Base-by-base conservation (phyloP, 768 basidiomycete species). In the Russula earlei region DNA sequence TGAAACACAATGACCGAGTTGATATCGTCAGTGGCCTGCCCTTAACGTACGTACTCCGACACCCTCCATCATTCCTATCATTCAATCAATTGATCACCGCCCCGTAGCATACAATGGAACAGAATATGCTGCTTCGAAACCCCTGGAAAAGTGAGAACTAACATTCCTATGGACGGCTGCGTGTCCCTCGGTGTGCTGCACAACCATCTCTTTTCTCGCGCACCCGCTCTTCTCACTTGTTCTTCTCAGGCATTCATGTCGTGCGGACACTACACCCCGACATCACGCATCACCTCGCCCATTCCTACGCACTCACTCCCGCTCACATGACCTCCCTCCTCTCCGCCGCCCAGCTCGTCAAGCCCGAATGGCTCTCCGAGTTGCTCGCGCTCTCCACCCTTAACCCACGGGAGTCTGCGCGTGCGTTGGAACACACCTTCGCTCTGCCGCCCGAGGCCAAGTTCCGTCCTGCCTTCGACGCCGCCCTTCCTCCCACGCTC, bases 331-430 rank as follows among this genome's bases (percentile, higher is more conserved):
- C 76, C 0, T 85, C 87, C 12, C 73, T 90, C 10, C 68, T 89
- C 15, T 77, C 78, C 3, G 71, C 77, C 0, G 73, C 77, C 14
- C 73, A 75, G 11, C 76, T 89, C 46, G 85, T 84, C 31, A 87
- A 74, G 55, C 72, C 76, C 0, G 81, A 84, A 45, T 91, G 87
- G 87, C 68, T 89, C 24, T 67, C 68, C 7, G 82, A 87, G 53
- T 64, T 87, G 29, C 56, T 88, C 29, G 74, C 76, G 2, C 70
- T 81, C 0, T 82, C 81, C 8, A 66, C 69, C 14, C 58, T 64
- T 2, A 68, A 77, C 37, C 65, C 70, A 10, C 68, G 64, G 42
- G 68, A 67, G 8, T 54, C 57, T 29, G 27, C 70, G 0, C 60
- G 67, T n/a, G 65, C 72, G 1, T 69, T 86, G 8, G 84, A 86